Conservation (phyloP, 2,329 filamentous ascomycete species). For the Fusarium sp. region DNA sequence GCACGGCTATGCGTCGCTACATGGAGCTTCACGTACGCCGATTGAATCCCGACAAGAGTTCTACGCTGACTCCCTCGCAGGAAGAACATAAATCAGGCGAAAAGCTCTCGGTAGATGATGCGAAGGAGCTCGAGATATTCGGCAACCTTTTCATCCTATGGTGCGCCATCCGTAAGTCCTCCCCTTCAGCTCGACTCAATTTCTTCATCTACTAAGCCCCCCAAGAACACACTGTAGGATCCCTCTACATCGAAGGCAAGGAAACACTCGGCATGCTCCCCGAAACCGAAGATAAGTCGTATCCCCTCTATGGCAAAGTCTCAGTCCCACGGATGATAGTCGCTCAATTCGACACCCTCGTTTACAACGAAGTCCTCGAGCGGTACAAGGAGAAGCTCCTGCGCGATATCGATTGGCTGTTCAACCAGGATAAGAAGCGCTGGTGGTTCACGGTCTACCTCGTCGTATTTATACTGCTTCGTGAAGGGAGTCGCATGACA, state of each 20-base stretch:
- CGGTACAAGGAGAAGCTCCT: slow-evolving; percentile 53
- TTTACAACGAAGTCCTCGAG: slow-evolving; percentile 52
- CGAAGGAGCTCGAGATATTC: slow-evolving; percentile 54
- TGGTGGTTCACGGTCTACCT: slow-evolving; percentile 54
- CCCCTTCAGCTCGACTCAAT: not conserved
- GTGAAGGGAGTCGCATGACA: slow-evolving; percentile 56
- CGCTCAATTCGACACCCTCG: slow-evolving; percentile 60
- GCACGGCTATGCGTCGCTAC: slow-evolving; percentile 39
- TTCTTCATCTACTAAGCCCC: not conserved
- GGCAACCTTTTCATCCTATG: slow-evolving; percentile 58
- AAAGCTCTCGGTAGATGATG: slow-evolving; percentile 9
- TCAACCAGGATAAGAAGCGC: slow-evolving; percentile 51
- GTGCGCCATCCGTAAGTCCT: slow-evolving; percentile 61
- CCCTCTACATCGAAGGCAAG: slow-evolving; percentile 56
- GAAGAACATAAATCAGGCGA: not conserved
- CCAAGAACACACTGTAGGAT: slow-evolving; percentile 60
- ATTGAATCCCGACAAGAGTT: not conserved
- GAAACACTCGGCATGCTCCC: slow-evolving; percentile 57
- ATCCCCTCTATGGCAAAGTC: slow-evolving; percentile 55
- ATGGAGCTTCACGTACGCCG: slow-evolving; percentile 38
- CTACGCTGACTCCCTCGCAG: slow-evolving; percentile 1
- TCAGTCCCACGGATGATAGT: slow-evolving; percentile 59
- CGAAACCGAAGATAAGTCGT: slow-evolving; percentile 51
- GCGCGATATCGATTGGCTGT: slow-evolving; percentile 51
- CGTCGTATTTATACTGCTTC: slow-evolving; percentile 57